Evolutionary conservation across 495 filamentous ascomycete genomes (phyloP), one percentile per base, ranked within the genome.

Genomic region (Copromyces sp.): DNA sequence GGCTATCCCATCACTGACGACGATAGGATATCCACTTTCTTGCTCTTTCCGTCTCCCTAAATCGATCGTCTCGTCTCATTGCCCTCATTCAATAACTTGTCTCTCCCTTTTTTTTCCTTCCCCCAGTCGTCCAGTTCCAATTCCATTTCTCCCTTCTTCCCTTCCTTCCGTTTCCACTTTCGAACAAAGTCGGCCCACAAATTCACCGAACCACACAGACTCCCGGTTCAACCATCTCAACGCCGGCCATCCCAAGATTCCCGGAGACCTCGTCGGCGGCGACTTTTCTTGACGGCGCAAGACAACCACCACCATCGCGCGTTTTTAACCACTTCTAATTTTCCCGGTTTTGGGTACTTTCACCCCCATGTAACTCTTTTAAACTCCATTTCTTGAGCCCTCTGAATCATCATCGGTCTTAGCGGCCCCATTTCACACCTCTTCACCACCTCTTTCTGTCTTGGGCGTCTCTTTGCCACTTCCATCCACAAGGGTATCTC

Each of bases 91-190:
- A 32, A 32, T 32, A 35, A 35, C 12, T 69, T 69, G n/a, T 44
- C 16, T 44, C 24, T 42, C 39, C 68, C 14, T 72, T 72, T 24
- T 24, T 59, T 32, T 40, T 68, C 24, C 42, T 42, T 17, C 3
- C 32, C 75, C 74, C 70, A 77, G 73, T 72, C 61, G 35, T 73
- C 70, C 29, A 69, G 37, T 70, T 41, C 73, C 68, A 17, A 68
- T 40, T 44, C 68, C 45, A 71, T 69, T 69, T 59, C 69, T 35
- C 68, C 41, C 17, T 70, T 71, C 41, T 24, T 74, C 6, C 11
- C 9, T 71, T 72, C 38, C 44, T 45, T 39, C 71, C 61, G 20
- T 71, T 71, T 59, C 69, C 39, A 42, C 42, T 70, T 72, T 39
- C 68, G 37, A 65, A 70, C 39, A 37, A 59, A 39, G 7, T 42